Evolutionary conservation across 1,284 basidiomycete genomes (phyloP).

Genomic region (Cryptococcus sp.): DNA sequence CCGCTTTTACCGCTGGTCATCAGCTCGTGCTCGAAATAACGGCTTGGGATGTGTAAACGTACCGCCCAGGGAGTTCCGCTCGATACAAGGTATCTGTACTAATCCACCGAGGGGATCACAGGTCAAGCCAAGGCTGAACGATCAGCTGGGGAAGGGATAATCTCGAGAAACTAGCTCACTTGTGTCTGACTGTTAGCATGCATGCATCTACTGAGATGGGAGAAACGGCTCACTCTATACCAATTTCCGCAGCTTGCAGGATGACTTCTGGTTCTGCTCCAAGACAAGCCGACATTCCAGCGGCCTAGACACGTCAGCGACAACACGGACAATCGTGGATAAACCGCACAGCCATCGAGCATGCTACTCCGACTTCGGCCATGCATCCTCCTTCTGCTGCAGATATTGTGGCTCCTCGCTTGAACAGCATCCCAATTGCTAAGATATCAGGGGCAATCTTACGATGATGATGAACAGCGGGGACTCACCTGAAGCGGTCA

Average conservation of each 20-base stretch:
- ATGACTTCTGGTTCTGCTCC: constrained; percentile 58
- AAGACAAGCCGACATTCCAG: constrained; percentile 89
- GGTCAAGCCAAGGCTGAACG: constrained; percentile 74
- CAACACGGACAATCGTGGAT: background rate
- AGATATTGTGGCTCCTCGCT: constrained; percentile 90
- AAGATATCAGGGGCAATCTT: background rate
- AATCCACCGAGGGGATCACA: constrained; percentile 87
- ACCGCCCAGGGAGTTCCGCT: constrained; percentile 49
- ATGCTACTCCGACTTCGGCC: constrained; percentile 48
- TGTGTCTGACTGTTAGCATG: constrained; percentile 14
- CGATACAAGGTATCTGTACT: constrained; percentile 85
- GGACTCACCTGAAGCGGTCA: constrained; percentile 67
- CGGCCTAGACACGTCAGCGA: constrained; percentile 64
- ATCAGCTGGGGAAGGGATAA: too few species aligned
- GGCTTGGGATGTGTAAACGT: too few species aligned
- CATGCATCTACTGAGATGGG: background rate
- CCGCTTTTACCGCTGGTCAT: constrained; percentile 68
- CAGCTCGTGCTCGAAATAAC: background rate
- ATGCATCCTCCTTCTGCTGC: constrained; percentile 79
- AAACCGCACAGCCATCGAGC: constrained; percentile 38
- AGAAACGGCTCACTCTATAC: constrained; percentile 53
- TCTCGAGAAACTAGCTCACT: constrained; percentile 8
- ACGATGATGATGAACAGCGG: too few species aligned
- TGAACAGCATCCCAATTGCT: constrained; percentile 95
- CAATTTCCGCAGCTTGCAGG: constrained; percentile 84